A percentile compares a stretch with the other conserved stretches of the same genome.
These are phyloP conservation scores for Zoysia pacifica DNA, from an alignment of 176 grass and related monocot genomes.

Conservation along the genomic window DNA sequence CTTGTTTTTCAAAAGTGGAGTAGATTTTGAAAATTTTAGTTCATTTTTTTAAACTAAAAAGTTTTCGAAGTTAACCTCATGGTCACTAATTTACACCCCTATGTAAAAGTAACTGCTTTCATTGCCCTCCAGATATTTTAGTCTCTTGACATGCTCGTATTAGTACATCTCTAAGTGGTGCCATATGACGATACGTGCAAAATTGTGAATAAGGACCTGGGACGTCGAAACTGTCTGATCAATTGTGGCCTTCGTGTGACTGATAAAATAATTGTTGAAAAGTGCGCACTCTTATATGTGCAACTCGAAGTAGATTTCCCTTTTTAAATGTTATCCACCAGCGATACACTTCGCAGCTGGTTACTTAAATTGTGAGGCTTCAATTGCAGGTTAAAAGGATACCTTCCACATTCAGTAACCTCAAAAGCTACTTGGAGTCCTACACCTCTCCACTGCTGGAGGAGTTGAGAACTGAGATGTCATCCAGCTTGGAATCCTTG, in stretches of 20 bases:
- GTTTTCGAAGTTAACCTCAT: too few species aligned
- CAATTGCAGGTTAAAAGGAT: slow-evolving; percentile 55
- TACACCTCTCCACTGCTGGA: slow-evolving; percentile 57
- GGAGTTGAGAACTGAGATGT: slow-evolving; percentile 60
- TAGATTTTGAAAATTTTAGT: neutral
- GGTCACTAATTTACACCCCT: too few species aligned
- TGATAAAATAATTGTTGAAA: neutral
- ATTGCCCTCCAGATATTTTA: neutral
- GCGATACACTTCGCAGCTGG: neutral
- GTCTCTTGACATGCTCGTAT: neutral
- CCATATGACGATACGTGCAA: neutral
- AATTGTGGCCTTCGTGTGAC: neutral
- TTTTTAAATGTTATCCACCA: neutral
- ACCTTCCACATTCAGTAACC: slow-evolving; percentile 40
- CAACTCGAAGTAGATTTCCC: neutral
- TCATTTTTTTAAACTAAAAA: neutral
- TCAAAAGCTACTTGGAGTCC: slow-evolving; percentile 42
- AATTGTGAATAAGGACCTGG: neutral
- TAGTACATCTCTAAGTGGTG: neutral
- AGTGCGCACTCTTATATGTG: neutral
- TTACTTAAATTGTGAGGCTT: slow-evolving; percentile 20
- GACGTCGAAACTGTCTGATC: neutral
- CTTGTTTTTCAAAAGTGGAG: too few species aligned
- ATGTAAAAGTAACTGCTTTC: neutral
- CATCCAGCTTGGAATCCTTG: slow-evolving; percentile 49